phyloP scores from a whole-genome alignment of 2,329 filamentous ascomycete species.

The Pezicula rhizophila region DNA sequence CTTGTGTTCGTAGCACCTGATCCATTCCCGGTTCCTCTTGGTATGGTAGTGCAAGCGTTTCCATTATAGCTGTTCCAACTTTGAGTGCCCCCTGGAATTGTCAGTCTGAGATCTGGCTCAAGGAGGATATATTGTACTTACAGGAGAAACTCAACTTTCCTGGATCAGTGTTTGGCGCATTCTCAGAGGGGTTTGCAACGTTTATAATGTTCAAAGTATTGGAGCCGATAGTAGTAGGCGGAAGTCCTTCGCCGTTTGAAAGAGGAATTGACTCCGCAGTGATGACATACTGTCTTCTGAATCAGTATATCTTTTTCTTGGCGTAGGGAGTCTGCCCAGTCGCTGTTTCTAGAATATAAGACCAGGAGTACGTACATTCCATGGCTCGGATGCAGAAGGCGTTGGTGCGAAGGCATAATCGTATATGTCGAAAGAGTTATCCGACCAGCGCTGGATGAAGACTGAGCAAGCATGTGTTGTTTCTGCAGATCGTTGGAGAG shows the following conservation, averaged over 20 bases:
- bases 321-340: no score
- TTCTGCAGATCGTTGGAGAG: background rate
- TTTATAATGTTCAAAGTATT: background rate
- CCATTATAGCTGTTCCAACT: background rate
- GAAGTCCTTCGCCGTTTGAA: background rate
- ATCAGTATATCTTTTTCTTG: background rate
- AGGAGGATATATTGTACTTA: background rate
- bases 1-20: background rate
- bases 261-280: background rate
- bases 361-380: no score
- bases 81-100: background rate
- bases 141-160: background rate
- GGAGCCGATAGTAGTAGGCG: background rate
- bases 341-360: no score
- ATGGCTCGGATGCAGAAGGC: background rate
- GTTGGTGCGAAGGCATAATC: background rate
- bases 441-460: slow-evolving; percentile 1
- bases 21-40: background rate
- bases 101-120: background rate
- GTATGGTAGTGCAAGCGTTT: background rate
- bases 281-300: background rate
- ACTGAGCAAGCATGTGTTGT: background rate
- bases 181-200: background rate
- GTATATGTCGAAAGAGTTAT: slow-evolving; percentile 1
- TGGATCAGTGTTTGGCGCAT: background rate